These are phyloP conservation scores for Colletotrichum tamarilloi DNA, from an alignment of 2,329 filamentous ascomycete species.

Conservation along the genomic window DNA sequence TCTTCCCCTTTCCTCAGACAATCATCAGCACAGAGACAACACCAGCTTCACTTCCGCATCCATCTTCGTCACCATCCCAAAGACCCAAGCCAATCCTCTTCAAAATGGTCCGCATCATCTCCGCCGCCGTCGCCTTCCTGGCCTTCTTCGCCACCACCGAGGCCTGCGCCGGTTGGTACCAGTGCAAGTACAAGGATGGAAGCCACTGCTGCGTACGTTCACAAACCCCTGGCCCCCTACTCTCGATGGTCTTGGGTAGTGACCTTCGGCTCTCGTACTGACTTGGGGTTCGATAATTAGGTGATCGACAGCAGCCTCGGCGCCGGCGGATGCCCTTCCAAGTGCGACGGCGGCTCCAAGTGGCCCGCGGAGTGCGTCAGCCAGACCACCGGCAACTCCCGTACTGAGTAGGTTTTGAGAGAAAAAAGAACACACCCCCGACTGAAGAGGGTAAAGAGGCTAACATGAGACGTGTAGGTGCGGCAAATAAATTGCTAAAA, in stretches of 20 bases:
- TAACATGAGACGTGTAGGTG: background rate
- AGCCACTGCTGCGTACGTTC: background rate
- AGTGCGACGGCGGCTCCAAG: background rate
- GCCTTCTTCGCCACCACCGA: background rate
- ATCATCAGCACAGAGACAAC: background rate
- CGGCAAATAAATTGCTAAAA: background rate
- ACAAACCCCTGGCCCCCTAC: background rate
- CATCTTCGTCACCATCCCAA: background rate
- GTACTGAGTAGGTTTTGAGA: background rate
- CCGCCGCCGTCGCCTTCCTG: background rate
- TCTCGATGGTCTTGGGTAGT: too few relatives aligned
- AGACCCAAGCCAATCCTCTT: background rate
- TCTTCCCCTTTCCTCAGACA: background rate
- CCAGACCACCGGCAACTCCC: background rate
- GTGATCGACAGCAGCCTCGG: background rate
- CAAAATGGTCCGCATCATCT: background rate
- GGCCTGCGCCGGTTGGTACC: background rate
- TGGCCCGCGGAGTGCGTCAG: background rate
- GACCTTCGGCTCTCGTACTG: too few relatives aligned
- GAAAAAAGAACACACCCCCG: too few relatives aligned
- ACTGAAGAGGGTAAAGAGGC: background rate
- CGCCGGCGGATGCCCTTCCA: background rate
- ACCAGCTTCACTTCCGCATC: background rate
- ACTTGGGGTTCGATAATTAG: background rate
- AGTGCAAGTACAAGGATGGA: background rate